These are phyloP conservation scores for Pseudocercospora vitis DNA, from an alignment of 2,329 filamentous ascomycete genomes.

Conservation along the genomic window DNA sequence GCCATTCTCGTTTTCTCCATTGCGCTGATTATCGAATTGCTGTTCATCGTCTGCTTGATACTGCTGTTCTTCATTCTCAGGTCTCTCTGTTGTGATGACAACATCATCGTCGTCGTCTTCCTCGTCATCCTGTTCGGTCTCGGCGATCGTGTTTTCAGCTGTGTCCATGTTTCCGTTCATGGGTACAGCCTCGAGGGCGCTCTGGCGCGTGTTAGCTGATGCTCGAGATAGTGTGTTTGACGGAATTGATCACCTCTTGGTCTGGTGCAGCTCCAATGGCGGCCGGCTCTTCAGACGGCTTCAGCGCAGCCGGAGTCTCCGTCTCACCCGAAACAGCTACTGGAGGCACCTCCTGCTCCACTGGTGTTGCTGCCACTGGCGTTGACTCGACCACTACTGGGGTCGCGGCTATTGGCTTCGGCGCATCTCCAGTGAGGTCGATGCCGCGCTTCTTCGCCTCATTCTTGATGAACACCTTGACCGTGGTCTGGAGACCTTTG, in stretches of 20 bases:
- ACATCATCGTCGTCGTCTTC: constrained; percentile 33
- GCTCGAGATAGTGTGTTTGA: too few species aligned
- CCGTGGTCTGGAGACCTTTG: constrained; percentile 87
- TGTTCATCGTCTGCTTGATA: constrained; percentile 22
- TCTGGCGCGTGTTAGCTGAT: not conserved
- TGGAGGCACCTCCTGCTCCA: constrained; percentile 8
- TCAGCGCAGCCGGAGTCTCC: constrained; percentile 9
- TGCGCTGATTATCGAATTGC: constrained; percentile 19
- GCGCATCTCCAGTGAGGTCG: constrained; percentile 23
- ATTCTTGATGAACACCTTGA: constrained; percentile 85
- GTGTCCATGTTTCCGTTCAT: constrained; percentile 13
- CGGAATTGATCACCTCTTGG: constrained; percentile 15
- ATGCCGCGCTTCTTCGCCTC: constrained; percentile 67
- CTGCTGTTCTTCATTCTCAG: constrained; percentile 24
- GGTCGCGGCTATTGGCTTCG: constrained; percentile 23
- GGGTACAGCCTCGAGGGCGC: not conserved
- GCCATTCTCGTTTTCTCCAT: constrained; percentile 16
- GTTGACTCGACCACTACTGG: constrained; percentile 16
- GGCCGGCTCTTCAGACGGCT: constrained; percentile 11
- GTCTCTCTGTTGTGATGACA: constrained; percentile 36
- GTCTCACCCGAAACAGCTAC: constrained; percentile 13
- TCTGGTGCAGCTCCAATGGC: constrained; percentile 2
- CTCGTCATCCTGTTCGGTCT: constrained; percentile 27
- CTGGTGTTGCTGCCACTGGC: constrained; percentile 10
- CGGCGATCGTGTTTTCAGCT: constrained; percentile 6